Evolutionary conservation across 2,329 filamentous ascomycete genomes (phyloP).

Genomic region (Verticillium longisporum): DNA sequence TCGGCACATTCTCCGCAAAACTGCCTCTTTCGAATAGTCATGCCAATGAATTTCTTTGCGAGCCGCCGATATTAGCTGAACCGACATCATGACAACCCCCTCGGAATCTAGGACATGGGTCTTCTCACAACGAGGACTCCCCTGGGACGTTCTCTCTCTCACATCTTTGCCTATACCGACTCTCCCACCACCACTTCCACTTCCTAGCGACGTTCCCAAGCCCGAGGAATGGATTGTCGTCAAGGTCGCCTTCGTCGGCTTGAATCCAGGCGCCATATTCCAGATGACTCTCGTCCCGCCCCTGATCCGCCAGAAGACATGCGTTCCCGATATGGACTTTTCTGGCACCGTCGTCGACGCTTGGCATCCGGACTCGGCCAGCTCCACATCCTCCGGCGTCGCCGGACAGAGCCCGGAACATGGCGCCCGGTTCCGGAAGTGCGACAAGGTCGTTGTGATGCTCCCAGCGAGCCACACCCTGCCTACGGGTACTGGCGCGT

Average conservation of each 20-base stretch:
- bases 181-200: conserved; percentile 18
- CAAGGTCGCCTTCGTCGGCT: conserved; percentile 32
- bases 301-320: conserved; percentile 25
- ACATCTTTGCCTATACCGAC: conserved; percentile 13
- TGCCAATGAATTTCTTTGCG: too few relatives aligned
- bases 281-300: conserved; percentile 32
- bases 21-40: too few relatives aligned
- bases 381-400: neutral
- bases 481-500: conserved; percentile 27
- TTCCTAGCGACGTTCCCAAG: conserved; percentile 17
- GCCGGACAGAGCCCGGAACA: neutral
- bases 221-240: conserved; percentile 30
- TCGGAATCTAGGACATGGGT: neutral
- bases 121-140: neutral
- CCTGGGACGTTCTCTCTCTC: conserved; percentile 16
- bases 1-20: too few relatives aligned
- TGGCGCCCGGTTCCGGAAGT: conserved; percentile 16
- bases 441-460: conserved; percentile 29
- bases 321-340: conserved; percentile 35
- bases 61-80: neutral
- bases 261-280: conserved; percentile 36
- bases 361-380: conserved; percentile 15
- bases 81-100: neutral
- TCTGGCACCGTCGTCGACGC: conserved; percentile 30
- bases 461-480: conserved; percentile 24